phyloP scores from a whole-genome alignment of 345 rosid species.

The Heritiera fomes region DNA sequence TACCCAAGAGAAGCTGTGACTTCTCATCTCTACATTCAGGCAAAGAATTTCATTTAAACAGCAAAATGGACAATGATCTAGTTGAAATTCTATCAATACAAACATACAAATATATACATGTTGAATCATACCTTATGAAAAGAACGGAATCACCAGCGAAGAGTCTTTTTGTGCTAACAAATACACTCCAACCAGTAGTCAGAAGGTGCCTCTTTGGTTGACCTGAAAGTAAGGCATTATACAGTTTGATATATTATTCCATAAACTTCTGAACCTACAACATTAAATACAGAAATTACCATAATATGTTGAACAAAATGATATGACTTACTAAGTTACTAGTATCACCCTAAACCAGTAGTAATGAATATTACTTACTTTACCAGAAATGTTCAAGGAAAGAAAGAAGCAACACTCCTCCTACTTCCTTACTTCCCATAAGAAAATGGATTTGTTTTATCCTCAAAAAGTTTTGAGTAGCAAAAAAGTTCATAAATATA shows the following conservation, averaged over 20 bases:
- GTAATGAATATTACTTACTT: background rate
- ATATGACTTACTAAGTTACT: background rate
- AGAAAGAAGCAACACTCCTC: background rate
- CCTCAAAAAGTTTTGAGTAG: background rate
- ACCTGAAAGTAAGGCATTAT: conserved; percentile 45
- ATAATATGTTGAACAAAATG: background rate
- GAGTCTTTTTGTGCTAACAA: conserved; percentile 90
- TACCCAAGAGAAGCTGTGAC: conserved; percentile 83
- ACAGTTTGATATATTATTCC: conserved; percentile 7
- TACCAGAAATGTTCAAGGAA: background rate
- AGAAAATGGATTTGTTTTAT: background rate
- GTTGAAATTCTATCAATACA: conserved; percentile 4
- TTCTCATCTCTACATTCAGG: conserved; percentile 77
- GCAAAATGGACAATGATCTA: conserved; percentile 12
- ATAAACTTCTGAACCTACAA: conserved; percentile 1
- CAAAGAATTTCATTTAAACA: conserved; percentile 19
- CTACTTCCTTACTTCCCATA: background rate
- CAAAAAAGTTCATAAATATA: background rate
- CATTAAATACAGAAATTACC: background rate
- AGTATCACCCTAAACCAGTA: conserved; percentile 16
- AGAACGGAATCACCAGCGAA: conserved; percentile 95
- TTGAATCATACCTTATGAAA: conserved; percentile 63
- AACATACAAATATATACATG: background rate
- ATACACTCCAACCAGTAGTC: conserved; percentile 96
- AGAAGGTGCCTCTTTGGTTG: conserved; percentile 91